A percentile compares a stretch with the other conserved stretches of the same genome.
These are phyloP conservation scores for Cladophialophora yegresii DNA, from an alignment of 2,329 filamentous ascomycete genomes.

Conservation along the genomic window DNA sequence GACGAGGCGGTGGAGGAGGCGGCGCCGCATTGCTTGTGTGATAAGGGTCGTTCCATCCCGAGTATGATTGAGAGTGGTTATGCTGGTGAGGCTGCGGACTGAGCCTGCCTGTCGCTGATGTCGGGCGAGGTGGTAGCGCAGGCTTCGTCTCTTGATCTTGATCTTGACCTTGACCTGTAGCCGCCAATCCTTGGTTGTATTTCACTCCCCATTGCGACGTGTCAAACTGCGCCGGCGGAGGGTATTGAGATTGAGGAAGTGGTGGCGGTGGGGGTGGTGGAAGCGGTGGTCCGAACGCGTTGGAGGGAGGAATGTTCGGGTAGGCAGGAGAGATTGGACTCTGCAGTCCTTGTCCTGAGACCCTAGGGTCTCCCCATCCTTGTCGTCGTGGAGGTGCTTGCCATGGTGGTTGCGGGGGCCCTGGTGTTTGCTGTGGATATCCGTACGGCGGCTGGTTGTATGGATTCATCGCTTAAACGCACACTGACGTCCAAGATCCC, in stretches of 20 bases:
- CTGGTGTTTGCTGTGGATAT: slow-evolving; percentile 33
- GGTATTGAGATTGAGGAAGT: slow-evolving; percentile 12
- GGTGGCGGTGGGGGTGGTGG: slow-evolving; percentile 26
- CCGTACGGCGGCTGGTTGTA: slow-evolving; percentile 31
- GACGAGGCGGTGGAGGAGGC: slow-evolving; percentile 43
- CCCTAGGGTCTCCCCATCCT: slow-evolving; percentile 36
- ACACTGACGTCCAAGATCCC: neutral
- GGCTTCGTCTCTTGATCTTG: slow-evolving; percentile 28
- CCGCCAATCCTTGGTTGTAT: slow-evolving; percentile 37
- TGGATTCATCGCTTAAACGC: slow-evolving; percentile 23
- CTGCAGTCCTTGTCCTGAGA: slow-evolving; percentile 15
- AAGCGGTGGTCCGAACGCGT: slow-evolving; percentile 29
- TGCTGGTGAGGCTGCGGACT: slow-evolving; percentile 27
- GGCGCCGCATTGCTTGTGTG: slow-evolving; percentile 26
- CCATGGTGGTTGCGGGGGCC: slow-evolving; percentile 36
- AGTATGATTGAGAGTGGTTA: slow-evolving; percentile 29
- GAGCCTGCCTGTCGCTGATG: slow-evolving; percentile 26
- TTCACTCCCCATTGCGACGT: slow-evolving; percentile 49
- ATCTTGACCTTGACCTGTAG: slow-evolving; percentile 17
- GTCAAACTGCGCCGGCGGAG: slow-evolving; percentile 36
- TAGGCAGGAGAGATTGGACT: slow-evolving; percentile 27
- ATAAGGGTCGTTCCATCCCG: slow-evolving; percentile 33
- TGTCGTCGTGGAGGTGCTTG: slow-evolving; percentile 32
- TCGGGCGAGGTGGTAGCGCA: slow-evolving; percentile 36
- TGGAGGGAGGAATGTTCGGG: neutral